Base-by-base conservation (phyloP, 495 filamentous ascomycete genomes). In the Aspergillus wentii region DNA sequence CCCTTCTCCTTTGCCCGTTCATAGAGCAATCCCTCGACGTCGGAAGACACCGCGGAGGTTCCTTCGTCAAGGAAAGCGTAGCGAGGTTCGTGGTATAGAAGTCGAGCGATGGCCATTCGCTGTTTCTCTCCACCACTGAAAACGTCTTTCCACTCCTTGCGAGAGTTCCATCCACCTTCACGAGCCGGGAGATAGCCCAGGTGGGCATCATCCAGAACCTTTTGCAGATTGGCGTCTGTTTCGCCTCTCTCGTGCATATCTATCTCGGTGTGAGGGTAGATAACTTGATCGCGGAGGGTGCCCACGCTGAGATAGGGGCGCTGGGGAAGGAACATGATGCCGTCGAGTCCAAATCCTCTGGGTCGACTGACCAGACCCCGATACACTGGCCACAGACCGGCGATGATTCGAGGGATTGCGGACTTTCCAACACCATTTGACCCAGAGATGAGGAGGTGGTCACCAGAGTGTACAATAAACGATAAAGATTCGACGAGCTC, bases 101-200 rank as follows among this genome's bases (percentile, higher is more conserved):
- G 54, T 33, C 94, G 71, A 6, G 94, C 94, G 49, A 97, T 85
- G 6, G 78, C 87, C 69, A 97, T 83, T 17, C 94, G 71, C 62
- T 99, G 94, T 66, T 99, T 99, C 69, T 99, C 94, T n/a, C 94
- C 94, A 8, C 94, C 94, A 42, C 82, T 88, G 13, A 99, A 62
- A 8, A 99, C 87, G 52, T 97, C 92, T 66, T 97, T 96, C 94
- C 94, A 99, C 48, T 94, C 92, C 63, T 99, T 97, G 17, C 85
- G 71, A 15, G 86, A 85, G 53, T 99, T 88, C 91, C 90, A 99
- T 9, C 94, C 94, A 17, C 90, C 94, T 66, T 99, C 94, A 14
- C 94, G 80, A 21, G 85, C 76, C 4, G 87, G 87, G 4, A 99
- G 71, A 61, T 97, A 96, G 6, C 88, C 90, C 0, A 99, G 71